A percentile compares a stretch with the other conserved stretches of the same genome.
Evolutionary conservation across 2,329 filamentous ascomycete species (phyloP).

Genomic region (Bipolaris bicolor): DNA sequence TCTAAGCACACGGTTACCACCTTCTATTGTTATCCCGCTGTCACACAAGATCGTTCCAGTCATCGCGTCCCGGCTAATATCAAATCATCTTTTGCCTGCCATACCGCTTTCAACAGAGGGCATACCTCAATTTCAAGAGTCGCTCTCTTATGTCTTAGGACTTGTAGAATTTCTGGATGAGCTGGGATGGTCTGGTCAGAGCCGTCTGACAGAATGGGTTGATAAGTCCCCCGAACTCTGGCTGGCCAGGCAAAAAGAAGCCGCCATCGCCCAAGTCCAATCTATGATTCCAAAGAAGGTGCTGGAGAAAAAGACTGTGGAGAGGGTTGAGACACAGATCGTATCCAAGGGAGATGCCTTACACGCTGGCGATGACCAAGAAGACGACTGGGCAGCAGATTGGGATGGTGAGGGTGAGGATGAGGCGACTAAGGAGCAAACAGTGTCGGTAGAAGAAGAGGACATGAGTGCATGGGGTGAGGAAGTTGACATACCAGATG

Average conservation of each 20-base stretch:
- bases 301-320: conserved; percentile 71
- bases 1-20: conserved; percentile 58
- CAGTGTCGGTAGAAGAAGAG: conserved; percentile 51
- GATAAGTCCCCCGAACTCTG: conserved; percentile 80
- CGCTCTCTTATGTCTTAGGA: conserved; percentile 66
- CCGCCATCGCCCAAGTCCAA: conserved; percentile 76
- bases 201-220: conserved; percentile 78
- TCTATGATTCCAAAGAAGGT: conserved; percentile 71
- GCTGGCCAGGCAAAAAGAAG: conserved; percentile 83
- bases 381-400: conserved; percentile 80
- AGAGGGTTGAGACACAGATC: conserved; percentile 83
- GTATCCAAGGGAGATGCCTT: conserved; percentile 73
- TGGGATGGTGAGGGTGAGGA: conserved; percentile 65
- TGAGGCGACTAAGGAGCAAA: conserved; percentile 11
- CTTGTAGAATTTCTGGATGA: conserved; percentile 70
- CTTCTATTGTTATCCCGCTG: conserved; percentile 59
- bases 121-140: conserved; percentile 72
- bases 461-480: conserved; percentile 58
- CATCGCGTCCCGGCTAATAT: conserved; percentile 71
- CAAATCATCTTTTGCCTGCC: conserved; percentile 74
- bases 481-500: conserved; percentile 43
- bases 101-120: conserved; percentile 77
- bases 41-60: conserved; percentile 73
- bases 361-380: conserved; percentile 58
- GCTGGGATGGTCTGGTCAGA: conserved; percentile 66